phyloP scores from a whole-genome alignment of 129 eudicot genomes.

The Artemisia annua region DNA sequence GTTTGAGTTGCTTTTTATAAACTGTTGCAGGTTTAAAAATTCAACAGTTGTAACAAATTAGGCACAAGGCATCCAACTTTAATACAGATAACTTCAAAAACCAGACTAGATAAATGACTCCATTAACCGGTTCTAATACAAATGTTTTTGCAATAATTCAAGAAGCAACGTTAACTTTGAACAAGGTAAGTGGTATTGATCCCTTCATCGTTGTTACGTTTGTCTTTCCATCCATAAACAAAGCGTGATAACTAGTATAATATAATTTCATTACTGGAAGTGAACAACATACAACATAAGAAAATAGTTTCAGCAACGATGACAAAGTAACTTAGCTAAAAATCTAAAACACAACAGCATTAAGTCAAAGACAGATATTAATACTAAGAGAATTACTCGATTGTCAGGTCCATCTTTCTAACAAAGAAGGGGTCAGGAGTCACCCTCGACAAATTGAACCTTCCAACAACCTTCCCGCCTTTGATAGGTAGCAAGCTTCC shows the following conservation, averaged over 20 bases:
- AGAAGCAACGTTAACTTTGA: not conserved
- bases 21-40: too few relatives aligned
- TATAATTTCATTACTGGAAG: not conserved
- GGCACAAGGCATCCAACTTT: too few relatives aligned
- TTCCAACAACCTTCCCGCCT: conserved; percentile 24
- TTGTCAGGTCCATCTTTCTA: conserved; percentile 28
- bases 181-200: not conserved
- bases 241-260: not conserved
- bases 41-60: too few relatives aligned
- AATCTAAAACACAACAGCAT: conserved; percentile 15
- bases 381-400: conserved; percentile 11
- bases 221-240: not conserved
- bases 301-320: conserved; percentile 1
- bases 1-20: too few relatives aligned
- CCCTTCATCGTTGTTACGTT: too few relatives aligned
- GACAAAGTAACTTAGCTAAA: conserved; percentile 1
- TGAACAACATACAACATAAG: conserved; percentile 16
- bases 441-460: conserved; percentile 19
- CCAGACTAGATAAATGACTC: too few relatives aligned
- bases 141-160: not conserved
- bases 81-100: too few relatives aligned
- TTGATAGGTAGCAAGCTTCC: conserved; percentile 32
- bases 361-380: conserved; percentile 3
- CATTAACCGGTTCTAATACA: too few relatives aligned
- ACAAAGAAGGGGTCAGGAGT: conserved; percentile 25